Evolutionary conservation across 1,284 basidiomycete species (phyloP), one percentile per base, ranked within the genome.

Genomic region (Apiotrichum akiyoshidainum): DNA sequence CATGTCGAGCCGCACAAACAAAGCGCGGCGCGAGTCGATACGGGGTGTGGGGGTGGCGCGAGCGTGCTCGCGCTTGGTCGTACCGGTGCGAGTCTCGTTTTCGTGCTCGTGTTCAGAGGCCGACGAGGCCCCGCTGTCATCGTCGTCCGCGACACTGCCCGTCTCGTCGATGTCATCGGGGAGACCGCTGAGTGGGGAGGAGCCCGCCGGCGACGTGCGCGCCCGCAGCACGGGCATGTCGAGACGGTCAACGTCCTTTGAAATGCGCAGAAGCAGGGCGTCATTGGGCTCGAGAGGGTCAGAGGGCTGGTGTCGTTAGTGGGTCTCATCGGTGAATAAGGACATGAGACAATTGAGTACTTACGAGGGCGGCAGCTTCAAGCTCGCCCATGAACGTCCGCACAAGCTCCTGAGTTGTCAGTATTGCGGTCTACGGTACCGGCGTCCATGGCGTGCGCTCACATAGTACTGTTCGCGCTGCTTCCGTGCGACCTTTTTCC

Each of bases 381-480:
- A 66, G 48, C 52, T 73, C 71, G 19, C 68, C 60, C 69, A 73
- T 69, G 44, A 68, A 61, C 11, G 60, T 58, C 33, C 61, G 55
- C 17, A 70, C 66, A 35, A 73, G 61, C 2, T 49, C 50, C 71
- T 72, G 52, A 7, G 12, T n/a, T 21, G 52, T 60, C 46, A 67
- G 63, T 55, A 33, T 2, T 49, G n/a, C n/a, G 26, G 26, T 31
- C 26, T 31, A 31, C 26, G 26, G 26, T 31, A 31, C 4, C 26
- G 26, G 7, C 4, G 26, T 31, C 26, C 7, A 31, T 7, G 26
- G 26, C 26, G 26, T 31, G 26, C 7, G 56, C 72, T 54, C 54
- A 74, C 73, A 55, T 75, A 69, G 59, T 78, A 78, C 41, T 57
- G 54, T 35, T 60, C 40, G 22, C 72, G 48, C 49, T 70, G 66